phyloP scores from a whole-genome alignment of 1,284 basidiomycete species.

The Trametes versicolor region DNA sequence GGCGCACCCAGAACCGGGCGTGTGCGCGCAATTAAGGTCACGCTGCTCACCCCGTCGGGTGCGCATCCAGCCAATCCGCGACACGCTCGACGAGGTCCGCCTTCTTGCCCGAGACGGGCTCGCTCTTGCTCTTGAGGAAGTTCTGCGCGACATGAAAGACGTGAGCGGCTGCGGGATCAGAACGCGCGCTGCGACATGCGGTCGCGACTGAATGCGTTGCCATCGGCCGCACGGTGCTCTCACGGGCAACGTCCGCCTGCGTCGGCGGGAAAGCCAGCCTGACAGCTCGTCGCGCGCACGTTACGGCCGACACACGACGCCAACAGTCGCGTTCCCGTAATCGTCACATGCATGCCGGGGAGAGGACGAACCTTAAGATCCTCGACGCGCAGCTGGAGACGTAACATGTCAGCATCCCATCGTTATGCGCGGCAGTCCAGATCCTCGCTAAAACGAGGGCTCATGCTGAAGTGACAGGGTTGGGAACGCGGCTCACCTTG shows the following conservation, averaged over 20 bases:
- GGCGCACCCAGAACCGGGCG: slow-evolving; percentile 10
- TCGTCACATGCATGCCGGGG: slow-evolving; percentile 24
- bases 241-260: slow-evolving; percentile 17
- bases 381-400: slow-evolving; percentile 73
- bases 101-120: slow-evolving; percentile 72
- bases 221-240: slow-evolving; percentile 15
- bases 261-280: slow-evolving; percentile 24
- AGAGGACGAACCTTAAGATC: slow-evolving; percentile 70
- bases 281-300: slow-evolving; percentile 21
- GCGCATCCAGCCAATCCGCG: slow-evolving; percentile 64
- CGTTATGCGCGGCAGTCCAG: slow-evolving; percentile 15
- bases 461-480: slow-evolving; percentile 19
- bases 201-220: slow-evolving; percentile 25
- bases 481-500: slow-evolving; percentile 59
- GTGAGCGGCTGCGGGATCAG: slow-evolving; percentile 27
- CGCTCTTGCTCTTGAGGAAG: slow-evolving; percentile 73
- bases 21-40: slow-evolving; percentile 18
- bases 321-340: slow-evolving; percentile 14
- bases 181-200: slow-evolving; percentile 6
- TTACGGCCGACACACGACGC: slow-evolving; percentile 14
- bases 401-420: slow-evolving; percentile 26
- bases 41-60: slow-evolving; percentile 40
- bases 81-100: slow-evolving; percentile 73
- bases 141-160: slow-evolving; percentile 53
- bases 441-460: slow-evolving; percentile 24